A percentile compares a stretch with the other conserved stretches of the same genome.
Evolutionary conservation across 768 basidiomycete genomes (phyloP).

Genomic region (Sporobolomyces phaffii): DNA sequence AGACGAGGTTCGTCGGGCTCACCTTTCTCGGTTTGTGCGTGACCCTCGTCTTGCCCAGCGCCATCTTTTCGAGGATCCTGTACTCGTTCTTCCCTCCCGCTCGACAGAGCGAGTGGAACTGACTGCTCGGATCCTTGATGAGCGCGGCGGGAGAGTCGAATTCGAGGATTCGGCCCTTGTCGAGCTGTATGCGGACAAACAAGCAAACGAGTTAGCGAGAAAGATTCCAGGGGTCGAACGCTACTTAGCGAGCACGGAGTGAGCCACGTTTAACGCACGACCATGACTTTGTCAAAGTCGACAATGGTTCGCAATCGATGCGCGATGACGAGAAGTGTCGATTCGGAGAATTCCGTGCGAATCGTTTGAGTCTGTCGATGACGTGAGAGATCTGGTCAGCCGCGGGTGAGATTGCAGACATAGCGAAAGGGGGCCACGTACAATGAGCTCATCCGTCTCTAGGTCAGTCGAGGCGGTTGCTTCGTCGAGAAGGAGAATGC

Average conservation of each 20-base stretch:
- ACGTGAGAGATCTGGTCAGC: no score
- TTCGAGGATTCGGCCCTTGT: slow-evolving; percentile 39
- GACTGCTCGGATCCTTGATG: slow-evolving; percentile 36
- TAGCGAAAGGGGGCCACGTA: no score
- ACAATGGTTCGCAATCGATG: slow-evolving; percentile 41
- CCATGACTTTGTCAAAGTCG: slow-evolving; percentile 40
- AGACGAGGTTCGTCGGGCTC: neutral
- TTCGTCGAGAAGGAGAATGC: slow-evolving; percentile 36
- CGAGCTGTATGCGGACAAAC: neutral
- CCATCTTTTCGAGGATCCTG: slow-evolving; percentile 27
- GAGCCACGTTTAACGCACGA: neutral
- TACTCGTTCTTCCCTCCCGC: slow-evolving; percentile 34
- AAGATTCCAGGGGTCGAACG: no score
- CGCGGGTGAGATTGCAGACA: no score
- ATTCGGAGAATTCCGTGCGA: slow-evolving; percentile 38
- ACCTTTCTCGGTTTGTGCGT: slow-evolving; percentile 35
- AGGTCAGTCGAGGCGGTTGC: slow-evolving; percentile 50
- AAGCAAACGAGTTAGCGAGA: neutral
- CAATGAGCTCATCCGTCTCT: slow-evolving; percentile 43
- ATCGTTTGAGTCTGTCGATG: slow-evolving; percentile 40
- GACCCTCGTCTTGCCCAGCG: slow-evolving; percentile 6
- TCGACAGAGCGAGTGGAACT: slow-evolving; percentile 40
- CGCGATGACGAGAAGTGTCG: slow-evolving; percentile 41
- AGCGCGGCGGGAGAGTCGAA: slow-evolving; percentile 40
- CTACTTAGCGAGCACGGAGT: no score